These are phyloP conservation scores for Cylindrodendrum hubeiense DNA, from an alignment of 2,329 filamentous ascomycete genomes.

Conservation along the genomic window DNA sequence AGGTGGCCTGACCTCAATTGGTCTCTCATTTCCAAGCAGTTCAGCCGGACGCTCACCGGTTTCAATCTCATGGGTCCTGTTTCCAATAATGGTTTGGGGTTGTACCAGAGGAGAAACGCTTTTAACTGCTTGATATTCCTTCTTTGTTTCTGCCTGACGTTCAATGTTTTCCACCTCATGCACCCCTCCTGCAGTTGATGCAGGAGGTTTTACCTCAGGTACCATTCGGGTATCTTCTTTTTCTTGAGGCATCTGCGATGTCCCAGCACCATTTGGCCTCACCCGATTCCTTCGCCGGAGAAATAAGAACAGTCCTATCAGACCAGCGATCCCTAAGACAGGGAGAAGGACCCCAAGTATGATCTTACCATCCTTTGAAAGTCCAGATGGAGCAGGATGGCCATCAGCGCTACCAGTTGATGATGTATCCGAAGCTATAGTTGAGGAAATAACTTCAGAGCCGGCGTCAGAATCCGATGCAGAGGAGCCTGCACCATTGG, in stretches of 20 bases:
- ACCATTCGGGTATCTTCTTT: neutral
- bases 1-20: neutral
- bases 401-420: neutral
- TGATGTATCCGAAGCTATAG: neutral
- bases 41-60: neutral
- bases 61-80: neutral
- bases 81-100: too few species aligned
- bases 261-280: neutral
- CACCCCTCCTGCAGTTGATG: neutral
- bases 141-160: too few species aligned
- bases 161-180: neutral
- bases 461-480: too few species aligned
- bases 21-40: neutral
- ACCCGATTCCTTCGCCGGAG: neutral
- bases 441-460: neutral
- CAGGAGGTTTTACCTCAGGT: neutral
- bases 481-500: neutral
- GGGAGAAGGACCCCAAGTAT: slow-evolving; percentile 8
- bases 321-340: neutral
- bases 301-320: neutral
- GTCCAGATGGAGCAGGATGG: neutral
- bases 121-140: too few species aligned
- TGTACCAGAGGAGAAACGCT: too few species aligned
- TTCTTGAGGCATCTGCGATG: neutral
- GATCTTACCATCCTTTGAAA: slow-evolving; percentile 2